Evolutionary conservation across 139 green algal genomes (phyloP), one percentile per base, ranked within the genome.

Genomic region (Dunaliella primolecta): DNA sequence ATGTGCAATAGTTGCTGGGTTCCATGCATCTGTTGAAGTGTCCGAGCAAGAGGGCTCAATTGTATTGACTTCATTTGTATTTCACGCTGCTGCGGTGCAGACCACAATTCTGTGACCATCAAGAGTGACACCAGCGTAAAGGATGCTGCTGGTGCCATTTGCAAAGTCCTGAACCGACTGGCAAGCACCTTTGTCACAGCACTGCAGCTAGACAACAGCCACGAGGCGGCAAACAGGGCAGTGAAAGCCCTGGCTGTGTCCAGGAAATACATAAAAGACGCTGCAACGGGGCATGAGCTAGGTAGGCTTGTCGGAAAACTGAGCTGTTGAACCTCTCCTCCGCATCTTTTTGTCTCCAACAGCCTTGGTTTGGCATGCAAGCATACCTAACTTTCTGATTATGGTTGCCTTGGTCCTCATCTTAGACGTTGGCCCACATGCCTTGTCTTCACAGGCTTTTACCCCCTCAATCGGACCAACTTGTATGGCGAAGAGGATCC

Each of bases 101-200:
- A 90, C 70, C 87, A 90, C 35, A 90, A 88, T 78, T 75, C n/a
- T 1, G 87, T 90, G 0, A 88, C 84, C n/a, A 90, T 90, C 76
- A 90, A 90, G 84, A 55, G 75, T 27, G 75, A 84, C 1, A 88
- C 87, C 0, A 82, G 77, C 24, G 87, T 90, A 2, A 90, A 90
- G 84, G 84, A 90, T 70, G 87, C 87, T 1, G 87, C 87, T 35
- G 87, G 87, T 3, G 87, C 87, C 0, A 88, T 90, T 32, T 36
- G n/a, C 30, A 83, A 83, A 38, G 86, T 90, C 2, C 77, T 90
- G 2, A 64, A 85, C 1, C 87, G 87, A 15, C 36, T 85, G 55
- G 30, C 79, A 0, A 87, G 37, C 0, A 57, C 75, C 1, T 85
- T 90, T 29, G 84, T 90, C 23, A 88, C 84, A 27, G 87, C 87